A percentile compares a stretch with the other conserved stretches of the same genome.
phyloP scores from a whole-genome alignment of 768 basidiomycete species.

The Podaxis rugospora region DNA sequence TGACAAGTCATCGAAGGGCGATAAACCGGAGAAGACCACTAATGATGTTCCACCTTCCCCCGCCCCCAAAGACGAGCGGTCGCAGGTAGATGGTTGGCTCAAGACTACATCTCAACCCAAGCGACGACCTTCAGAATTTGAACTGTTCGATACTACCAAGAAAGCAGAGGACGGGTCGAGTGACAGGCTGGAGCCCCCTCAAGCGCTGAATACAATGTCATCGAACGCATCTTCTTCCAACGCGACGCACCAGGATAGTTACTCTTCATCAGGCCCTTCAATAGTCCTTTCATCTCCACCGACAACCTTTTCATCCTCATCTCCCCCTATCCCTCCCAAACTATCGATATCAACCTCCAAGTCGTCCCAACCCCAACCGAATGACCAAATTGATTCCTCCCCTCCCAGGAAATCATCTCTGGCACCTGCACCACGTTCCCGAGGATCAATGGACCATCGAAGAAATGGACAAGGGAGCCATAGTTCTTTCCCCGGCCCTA shows the following conservation, averaged over 20 bases:
- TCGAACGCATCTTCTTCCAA: slow-evolving; percentile 11
- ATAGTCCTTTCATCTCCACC: slow-evolving; percentile 21
- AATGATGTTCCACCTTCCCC: slow-evolving; percentile 19
- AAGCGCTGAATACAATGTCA: slow-evolving; percentile 9
- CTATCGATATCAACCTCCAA: slow-evolving; percentile 20
- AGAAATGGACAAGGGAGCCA: slow-evolving; percentile 5
- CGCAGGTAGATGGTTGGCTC: slow-evolving; percentile 19
- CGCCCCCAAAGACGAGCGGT: slow-evolving; percentile 14
- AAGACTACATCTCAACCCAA: slow-evolving; percentile 16
- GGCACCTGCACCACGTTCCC: slow-evolving; percentile 15
- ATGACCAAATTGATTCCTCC: slow-evolving; percentile 14
- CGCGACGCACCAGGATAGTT: background rate
- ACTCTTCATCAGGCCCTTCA: slow-evolving; percentile 4
- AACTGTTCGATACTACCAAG: slow-evolving; percentile 8
- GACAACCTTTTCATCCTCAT: slow-evolving; percentile 19
- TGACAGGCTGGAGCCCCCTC: slow-evolving; percentile 14
- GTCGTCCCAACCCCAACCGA: slow-evolving; percentile 15
- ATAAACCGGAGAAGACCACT: slow-evolving; percentile 8
- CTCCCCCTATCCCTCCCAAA: slow-evolving; percentile 15
- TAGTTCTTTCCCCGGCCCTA: background rate
- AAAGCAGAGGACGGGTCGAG: slow-evolving; percentile 13
- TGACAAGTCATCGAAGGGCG: slow-evolving; percentile 22
- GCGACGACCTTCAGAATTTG: slow-evolving; percentile 18
- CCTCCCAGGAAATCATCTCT: slow-evolving; percentile 24
- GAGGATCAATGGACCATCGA: slow-evolving; percentile 9